A percentile compares a stretch with the other conserved stretches of the same genome.
phyloP scores from a whole-genome alignment of 148 eudicot genomes.

The Vaccinium macrocarpon region DNA sequence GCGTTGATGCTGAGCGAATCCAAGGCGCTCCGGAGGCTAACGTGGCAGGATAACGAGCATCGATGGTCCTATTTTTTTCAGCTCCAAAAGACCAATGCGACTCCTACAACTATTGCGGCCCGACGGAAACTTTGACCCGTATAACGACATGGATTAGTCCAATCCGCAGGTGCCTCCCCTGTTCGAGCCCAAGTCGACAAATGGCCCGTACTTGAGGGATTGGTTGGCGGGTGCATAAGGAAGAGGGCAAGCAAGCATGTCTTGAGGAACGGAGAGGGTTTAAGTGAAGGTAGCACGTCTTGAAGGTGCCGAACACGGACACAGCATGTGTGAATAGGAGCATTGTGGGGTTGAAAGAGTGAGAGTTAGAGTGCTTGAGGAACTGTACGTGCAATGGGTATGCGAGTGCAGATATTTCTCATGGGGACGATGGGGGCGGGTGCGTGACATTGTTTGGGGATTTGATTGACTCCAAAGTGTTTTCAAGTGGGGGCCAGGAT shows the following conservation, averaged over 20 bases:
- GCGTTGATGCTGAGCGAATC: constrained; percentile 1
- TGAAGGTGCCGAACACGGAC: constrained; percentile 49
- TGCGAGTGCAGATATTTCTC: constrained; percentile 29
- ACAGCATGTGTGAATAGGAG: constrained; percentile 23
- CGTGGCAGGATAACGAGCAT: constrained; percentile 29
- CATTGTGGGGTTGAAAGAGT: constrained; percentile 26
- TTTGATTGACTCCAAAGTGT: constrained; percentile 36
- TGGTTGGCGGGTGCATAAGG: constrained; percentile 43
- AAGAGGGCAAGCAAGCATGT: constrained; percentile 28
- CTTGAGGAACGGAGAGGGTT: constrained; percentile 47
- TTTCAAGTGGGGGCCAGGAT: constrained; percentile 43
- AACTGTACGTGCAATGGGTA: constrained; percentile 53
- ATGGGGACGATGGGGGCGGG: constrained; percentile 24
- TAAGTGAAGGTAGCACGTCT: constrained; percentile 31
- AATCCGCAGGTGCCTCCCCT: constrained; percentile 44
- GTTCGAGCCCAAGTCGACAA: constrained; percentile 38
- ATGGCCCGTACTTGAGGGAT: constrained; percentile 49
- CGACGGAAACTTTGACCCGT: constrained; percentile 33
- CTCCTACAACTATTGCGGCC: constrained; percentile 39
- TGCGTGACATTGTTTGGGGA: constrained; percentile 35
- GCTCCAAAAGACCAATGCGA: constrained; percentile 50
- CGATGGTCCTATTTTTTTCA: constrained; percentile 7
- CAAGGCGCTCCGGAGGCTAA: neutral
- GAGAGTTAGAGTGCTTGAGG: constrained; percentile 34
- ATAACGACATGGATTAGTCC: constrained; percentile 17